phyloP scores from a whole-genome alignment of 2,329 filamentous ascomycete genomes.

The Aspergillus sergii region DNA sequence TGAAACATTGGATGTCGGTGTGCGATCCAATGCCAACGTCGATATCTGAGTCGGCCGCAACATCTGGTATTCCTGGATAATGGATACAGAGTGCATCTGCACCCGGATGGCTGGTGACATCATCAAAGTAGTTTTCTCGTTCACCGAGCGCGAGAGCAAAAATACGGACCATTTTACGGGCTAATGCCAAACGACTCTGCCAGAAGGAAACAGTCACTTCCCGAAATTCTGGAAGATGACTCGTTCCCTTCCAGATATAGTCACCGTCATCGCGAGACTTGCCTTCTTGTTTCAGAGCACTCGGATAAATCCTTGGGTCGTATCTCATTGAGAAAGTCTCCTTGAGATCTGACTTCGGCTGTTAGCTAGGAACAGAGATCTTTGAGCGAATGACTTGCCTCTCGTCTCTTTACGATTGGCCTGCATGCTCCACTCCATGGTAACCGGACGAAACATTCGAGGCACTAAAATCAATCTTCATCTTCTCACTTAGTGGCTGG shows the following conservation, averaged over 20 bases:
- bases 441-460: slow-evolving; percentile 55
- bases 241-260: slow-evolving; percentile 56
- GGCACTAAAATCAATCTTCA: slow-evolving; percentile 33
- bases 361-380: not conserved
- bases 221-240: slow-evolving; percentile 43
- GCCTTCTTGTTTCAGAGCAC: slow-evolving; percentile 49
- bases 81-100: slow-evolving; percentile 49
- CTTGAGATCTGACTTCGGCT: slow-evolving; percentile 46
- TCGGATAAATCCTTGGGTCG: slow-evolving; percentile 55
- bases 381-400: slow-evolving; percentile 37
- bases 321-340: slow-evolving; percentile 58
- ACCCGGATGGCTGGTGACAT: slow-evolving; percentile 55
- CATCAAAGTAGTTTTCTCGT: slow-evolving; percentile 59
- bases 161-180: slow-evolving; percentile 53
- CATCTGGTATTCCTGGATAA: slow-evolving; percentile 45
- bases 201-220: slow-evolving; percentile 26
- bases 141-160: slow-evolving; percentile 60
- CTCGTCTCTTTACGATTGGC: slow-evolving; percentile 34
- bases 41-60: slow-evolving; percentile 24
- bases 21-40: slow-evolving; percentile 53
- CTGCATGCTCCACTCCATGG: slow-evolving; percentile 31
- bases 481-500: slow-evolving; percentile 50
- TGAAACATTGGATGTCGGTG: slow-evolving; percentile 54
- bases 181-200: slow-evolving; percentile 45
- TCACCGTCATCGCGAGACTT: slow-evolving; percentile 51